Conservation (phyloP, 371 early-diverging fungal species). For the Mucor ambiguus region DNA sequence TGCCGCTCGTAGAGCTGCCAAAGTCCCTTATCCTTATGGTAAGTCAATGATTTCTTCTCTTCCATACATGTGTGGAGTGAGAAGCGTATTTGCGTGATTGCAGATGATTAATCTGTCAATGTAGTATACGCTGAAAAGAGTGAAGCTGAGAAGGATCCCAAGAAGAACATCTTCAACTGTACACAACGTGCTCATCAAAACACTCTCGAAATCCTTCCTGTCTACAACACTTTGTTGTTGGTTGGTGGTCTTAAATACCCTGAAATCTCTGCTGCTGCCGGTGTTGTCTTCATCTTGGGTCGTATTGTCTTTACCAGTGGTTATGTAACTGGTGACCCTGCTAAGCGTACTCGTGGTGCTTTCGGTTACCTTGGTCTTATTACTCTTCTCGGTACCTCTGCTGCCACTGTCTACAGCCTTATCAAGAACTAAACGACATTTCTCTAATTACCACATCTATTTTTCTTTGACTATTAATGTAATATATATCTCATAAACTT, state of each 20-base stretch:
- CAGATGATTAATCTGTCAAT: not conserved
- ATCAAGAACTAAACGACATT: slow-evolving; percentile 16
- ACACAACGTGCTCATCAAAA: slow-evolving; percentile 72
- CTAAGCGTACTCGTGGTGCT: slow-evolving; percentile 46
- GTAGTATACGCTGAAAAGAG: slow-evolving; percentile 60
- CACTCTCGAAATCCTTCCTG: slow-evolving; percentile 39
- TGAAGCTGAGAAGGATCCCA: slow-evolving; percentile 61
- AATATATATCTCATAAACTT: not conserved
- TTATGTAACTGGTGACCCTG: slow-evolving; percentile 60
- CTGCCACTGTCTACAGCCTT: slow-evolving; percentile 26
- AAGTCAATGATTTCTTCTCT: slow-evolving; percentile 12
- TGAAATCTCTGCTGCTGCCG: slow-evolving; percentile 49
- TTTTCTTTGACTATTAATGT: not conserved
- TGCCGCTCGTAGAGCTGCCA: slow-evolving; percentile 58
- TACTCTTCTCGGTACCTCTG: slow-evolving; percentile 43
- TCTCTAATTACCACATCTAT: not conserved
- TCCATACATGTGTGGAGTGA: not conserved
- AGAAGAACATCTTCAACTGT: slow-evolving; percentile 70
- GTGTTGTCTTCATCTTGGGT: slow-evolving; percentile 53
- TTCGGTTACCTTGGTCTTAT: slow-evolving; percentile 50
- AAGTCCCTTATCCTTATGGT: slow-evolving; percentile 67
- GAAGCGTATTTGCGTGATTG: not conserved
- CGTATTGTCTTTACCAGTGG: slow-evolving; percentile 50
- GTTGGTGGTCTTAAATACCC: slow-evolving; percentile 60
- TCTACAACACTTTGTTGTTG: slow-evolving; percentile 39